Conservation (phyloP, 257 asterid genomes). For the Petrea volubilis region DNA sequence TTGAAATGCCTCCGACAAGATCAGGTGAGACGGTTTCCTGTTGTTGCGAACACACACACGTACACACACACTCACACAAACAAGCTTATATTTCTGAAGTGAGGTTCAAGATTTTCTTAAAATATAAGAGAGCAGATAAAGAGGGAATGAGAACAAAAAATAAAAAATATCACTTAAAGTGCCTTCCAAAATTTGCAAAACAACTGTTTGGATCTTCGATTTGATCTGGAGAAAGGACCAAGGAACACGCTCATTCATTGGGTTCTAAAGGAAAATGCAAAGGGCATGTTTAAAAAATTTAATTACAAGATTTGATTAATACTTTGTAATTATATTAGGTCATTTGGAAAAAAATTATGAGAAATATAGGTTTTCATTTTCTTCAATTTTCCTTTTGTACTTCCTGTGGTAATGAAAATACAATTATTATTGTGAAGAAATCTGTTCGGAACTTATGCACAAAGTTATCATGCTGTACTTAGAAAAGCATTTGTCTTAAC, state of each 20-base stretch:
- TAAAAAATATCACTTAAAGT: neutral
- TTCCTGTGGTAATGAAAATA: too few species aligned
- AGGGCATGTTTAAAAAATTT: too few species aligned
- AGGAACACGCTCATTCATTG: neutral
- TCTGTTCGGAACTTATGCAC: too few species aligned
- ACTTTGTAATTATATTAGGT: too few species aligned
- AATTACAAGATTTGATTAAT: too few species aligned
- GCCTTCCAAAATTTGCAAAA: neutral
- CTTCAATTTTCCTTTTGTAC: too few species aligned
- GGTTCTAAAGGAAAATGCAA: neutral
- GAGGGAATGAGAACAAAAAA: neutral
- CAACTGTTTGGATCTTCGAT: neutral
- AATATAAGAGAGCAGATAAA: neutral
- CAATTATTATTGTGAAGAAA: too few species aligned
- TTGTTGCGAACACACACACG: slow-evolving; percentile 1
- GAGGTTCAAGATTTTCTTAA: slow-evolving; percentile 3
- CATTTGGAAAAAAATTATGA: too few species aligned
- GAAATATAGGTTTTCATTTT: too few species aligned
- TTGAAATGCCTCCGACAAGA: slow-evolving; percentile 77
- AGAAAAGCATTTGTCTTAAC: too few species aligned
- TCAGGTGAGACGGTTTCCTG: slow-evolving; percentile 56
- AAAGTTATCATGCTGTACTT: too few species aligned
- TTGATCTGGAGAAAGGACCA: neutral
- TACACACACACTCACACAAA: neutral
- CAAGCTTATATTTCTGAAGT: slow-evolving; percentile 17